Conservation (phyloP, 1,139 yeast species). For the Pichia sp. region DNA sequence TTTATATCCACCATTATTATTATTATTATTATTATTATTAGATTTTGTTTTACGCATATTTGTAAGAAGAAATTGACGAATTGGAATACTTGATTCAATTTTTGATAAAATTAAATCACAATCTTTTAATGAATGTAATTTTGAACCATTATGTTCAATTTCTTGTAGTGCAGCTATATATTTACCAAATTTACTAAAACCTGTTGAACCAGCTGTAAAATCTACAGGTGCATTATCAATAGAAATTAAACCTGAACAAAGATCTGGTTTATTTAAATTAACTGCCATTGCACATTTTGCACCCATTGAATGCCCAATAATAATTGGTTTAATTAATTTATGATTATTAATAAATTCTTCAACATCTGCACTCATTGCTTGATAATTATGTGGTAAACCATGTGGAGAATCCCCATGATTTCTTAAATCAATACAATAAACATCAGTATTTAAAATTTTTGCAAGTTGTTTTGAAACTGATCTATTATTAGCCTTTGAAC, state of each 20-base stretch:
- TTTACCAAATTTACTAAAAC: constrained; percentile 54
- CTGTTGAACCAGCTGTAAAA: constrained; percentile 44
- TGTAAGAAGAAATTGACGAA: constrained; percentile 77
- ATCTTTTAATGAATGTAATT: constrained; percentile 48
- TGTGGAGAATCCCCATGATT: constrained; percentile 95
- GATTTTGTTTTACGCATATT: constrained; percentile 35
- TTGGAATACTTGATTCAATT: constrained; percentile 51
- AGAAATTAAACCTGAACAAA: constrained; percentile 58
- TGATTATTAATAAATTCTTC: constrained; percentile 55
- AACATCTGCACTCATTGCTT: constrained; percentile 79
- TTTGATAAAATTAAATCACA: constrained; percentile 60
- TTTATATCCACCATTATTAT: too few species aligned
- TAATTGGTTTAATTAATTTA: constrained; percentile 45
- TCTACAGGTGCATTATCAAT: constrained; percentile 82
- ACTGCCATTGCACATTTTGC: constrained; percentile 92
- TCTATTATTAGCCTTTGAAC: constrained; percentile 72
- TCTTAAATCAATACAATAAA: constrained; percentile 75
- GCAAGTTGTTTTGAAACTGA: constrained; percentile 45
- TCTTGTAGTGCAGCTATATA: constrained; percentile 60
- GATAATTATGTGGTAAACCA: constrained; percentile 60
- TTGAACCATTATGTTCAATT: constrained; percentile 36
- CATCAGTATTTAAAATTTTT: constrained; percentile 35
- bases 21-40: too few species aligned
- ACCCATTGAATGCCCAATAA: constrained; percentile 96
- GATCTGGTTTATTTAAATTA: constrained; percentile 61